Evolutionary conservation across 306 rosid genomes (phyloP), one percentile per base, ranked within the genome.

Genomic region (Sicyos baderoa): DNA sequence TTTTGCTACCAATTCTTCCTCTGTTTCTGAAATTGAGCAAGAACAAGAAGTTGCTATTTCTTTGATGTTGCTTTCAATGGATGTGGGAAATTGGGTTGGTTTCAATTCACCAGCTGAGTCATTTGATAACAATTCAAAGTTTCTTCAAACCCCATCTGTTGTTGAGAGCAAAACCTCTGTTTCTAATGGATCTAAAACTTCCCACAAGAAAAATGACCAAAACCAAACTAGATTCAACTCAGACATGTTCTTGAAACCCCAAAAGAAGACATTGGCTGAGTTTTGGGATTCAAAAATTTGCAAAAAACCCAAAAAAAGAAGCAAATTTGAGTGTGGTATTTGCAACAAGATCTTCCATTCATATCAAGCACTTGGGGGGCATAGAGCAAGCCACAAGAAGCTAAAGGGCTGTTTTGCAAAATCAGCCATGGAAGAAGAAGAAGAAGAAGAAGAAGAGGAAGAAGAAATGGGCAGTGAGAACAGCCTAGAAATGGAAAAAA

Each of bases 1-100:
- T 53, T 59, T 75, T 61, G 79, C 71, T 10, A 74, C 67, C 49
- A 29, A 77, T 59, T 79, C 91, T 51, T 79, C 88, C 58, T 84
- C 89, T 73, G 70, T 81, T 75, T 87, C 89, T 62, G 95, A 86
- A 49, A 85, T 68, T 59, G 91, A 89, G 53, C 95, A 87, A 72
- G 97, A 92, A 71, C 89, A 87, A 77, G 93, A 89, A 82, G 92
- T 92, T 72, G 98, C 98, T 70, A 68, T 85, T 81, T 87, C 95
- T 73, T 88, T 89, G 79, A 86, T 92, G 82, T 87, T 92, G 89
- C 95, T 92, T 37, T 86, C 93, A 2, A 86, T 87, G 55, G 96
- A 89, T 70, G 67, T 56, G 19, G 79, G 86, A 72, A 71, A 77
- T 55, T 82, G 91, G 88, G 83, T 77, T 62, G 82, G 81, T 53